phyloP scores from a whole-genome alignment of 257 asterid genomes.

The Solanum clarkiae region DNA sequence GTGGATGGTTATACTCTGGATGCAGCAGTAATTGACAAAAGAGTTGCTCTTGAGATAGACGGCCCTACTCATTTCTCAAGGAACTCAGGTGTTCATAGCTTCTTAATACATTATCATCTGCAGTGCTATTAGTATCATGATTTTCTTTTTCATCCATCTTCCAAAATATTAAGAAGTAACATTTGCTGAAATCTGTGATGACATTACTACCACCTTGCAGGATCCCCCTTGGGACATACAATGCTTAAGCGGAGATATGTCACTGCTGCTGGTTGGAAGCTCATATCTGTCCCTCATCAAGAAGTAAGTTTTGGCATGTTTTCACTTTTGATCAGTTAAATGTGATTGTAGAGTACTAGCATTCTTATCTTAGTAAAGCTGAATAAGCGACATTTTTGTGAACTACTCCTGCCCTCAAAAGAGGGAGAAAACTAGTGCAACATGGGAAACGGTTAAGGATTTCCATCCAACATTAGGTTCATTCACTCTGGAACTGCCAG shows the following conservation, averaged over 20 bases:
- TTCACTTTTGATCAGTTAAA: background rate
- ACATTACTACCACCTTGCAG: slow-evolving; percentile 25
- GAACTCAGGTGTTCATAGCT: slow-evolving; percentile 48
- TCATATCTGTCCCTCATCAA: slow-evolving; percentile 52
- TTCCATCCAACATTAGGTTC: background rate
- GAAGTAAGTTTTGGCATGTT: slow-evolving; percentile 42
- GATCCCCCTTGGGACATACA: slow-evolving; percentile 76
- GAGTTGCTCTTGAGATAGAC: slow-evolving; percentile 83
- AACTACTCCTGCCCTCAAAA: background rate
- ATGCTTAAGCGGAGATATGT: slow-evolving; percentile 73
- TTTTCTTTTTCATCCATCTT: background rate
- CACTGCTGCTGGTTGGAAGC: slow-evolving; percentile 84
- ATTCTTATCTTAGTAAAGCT: background rate
- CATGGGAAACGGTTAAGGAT: background rate
- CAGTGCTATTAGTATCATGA: background rate
- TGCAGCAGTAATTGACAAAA: slow-evolving; percentile 58
- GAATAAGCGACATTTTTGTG: background rate
- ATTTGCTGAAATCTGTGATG: background rate
- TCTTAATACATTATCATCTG: background rate
- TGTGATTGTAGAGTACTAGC: background rate
- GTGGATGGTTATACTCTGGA: slow-evolving; percentile 87
- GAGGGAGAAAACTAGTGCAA: background rate
- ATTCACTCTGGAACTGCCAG: background rate
- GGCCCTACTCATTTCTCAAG: slow-evolving; percentile 97
- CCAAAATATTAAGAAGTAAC: background rate